Evolutionary conservation across 345 rosid genomes (phyloP), one percentile per base, ranked within the genome.

Genomic region (Erysimum cheiranthoides): DNA sequence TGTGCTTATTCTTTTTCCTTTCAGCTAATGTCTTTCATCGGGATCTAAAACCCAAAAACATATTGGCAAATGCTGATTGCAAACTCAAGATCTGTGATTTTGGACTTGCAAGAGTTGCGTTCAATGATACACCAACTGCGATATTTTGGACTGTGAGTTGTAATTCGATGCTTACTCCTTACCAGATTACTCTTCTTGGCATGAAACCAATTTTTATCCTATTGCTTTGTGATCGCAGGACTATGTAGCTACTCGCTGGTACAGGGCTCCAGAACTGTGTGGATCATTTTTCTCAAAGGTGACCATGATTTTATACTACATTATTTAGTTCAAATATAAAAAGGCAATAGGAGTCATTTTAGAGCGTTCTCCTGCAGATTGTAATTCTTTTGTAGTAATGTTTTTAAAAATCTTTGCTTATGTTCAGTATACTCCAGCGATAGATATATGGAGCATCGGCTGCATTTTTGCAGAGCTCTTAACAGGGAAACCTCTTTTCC

Each of bases 261-360:
- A 91, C 68, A 80, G 97, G 49, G 98, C 97, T 65, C 98, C 98
- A 35, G 98, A 93, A 85, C 81, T 93, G 32, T 93, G 98, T 79
- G 98, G 98, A 71, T 93, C 98, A 27, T 93, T 91, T 82, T 90
- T 90, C 91, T 91, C 98, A 42, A 93, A 93, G 96, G 97, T 93
- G 71, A 71, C 31, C 63, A 57, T 45, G 31, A 30, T 46, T 77
- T 70, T 76, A 39, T 18, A 17, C 25, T 60, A 32, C 38, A 14
- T 66, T 11, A 2, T 40, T 52, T 30, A 21, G 25, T 60, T 60
- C 34, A 52, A 11, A 42, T 68, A 4, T 7, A 11, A 7, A 42
- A 45, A 49, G 5, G 21, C 18, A 54, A 16, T 16, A 47, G 2
- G 27, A 57, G 16, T 49, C 50, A 36, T 4, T n/a, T n/a, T 9